Base-by-base conservation (phyloP, 768 basidiomycete species). In the Mycena haematopus region DNA sequence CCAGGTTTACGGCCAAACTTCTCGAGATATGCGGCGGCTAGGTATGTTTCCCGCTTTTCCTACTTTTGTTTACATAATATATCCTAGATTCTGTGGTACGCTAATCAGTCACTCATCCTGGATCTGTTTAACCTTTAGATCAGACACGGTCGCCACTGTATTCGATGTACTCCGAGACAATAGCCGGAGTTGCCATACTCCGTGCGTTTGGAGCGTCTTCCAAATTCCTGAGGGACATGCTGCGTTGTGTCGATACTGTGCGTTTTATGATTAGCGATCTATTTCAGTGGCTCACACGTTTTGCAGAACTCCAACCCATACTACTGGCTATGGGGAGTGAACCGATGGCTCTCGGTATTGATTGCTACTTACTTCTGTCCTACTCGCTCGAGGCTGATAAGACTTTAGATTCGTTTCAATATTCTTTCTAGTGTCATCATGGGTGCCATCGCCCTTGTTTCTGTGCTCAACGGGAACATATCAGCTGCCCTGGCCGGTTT, bases 311-410 rank as follows among this genome's bases (percentile, higher is more conserved):
- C 86, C 17, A 92, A 86, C 70, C 92, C 92, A 3, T 91, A 87
- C 72, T 94, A 91, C 70, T 96, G 95, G 95, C 90, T 91, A 84
- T 95, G 91, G 92, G 91, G 87, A 78, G 92, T 95, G 19, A 95
- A 95, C 72, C 88, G 94, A 46, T 98, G 95, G 95, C 79, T 95
- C 50, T 90, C 90, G 31, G 85, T 89, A 53, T 27, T 13, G 22
- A 17, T 31, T 19, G 22, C n/a, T 27, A 21, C 15, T 45, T 6
- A n/a, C n/a, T n/a, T n/a, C n/a, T n/a, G n/a, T 46, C 8, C 19
- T 17, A 49, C 24, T 19, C 11, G 15, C 3, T 35, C 27, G 35
- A 24, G 25, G 24, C 46, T 47, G n/a, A 60, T 33, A 3, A 24
- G 5, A 10, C 6, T 29, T n/a, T 19, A 66, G 65, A 67, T 67